Percentiles rank a stretch among this genome's conserved stretches.
Evolutionary conservation across 768 basidiomycete genomes (phyloP).

Genomic region (Leccinellum rugosiceps): DNA sequence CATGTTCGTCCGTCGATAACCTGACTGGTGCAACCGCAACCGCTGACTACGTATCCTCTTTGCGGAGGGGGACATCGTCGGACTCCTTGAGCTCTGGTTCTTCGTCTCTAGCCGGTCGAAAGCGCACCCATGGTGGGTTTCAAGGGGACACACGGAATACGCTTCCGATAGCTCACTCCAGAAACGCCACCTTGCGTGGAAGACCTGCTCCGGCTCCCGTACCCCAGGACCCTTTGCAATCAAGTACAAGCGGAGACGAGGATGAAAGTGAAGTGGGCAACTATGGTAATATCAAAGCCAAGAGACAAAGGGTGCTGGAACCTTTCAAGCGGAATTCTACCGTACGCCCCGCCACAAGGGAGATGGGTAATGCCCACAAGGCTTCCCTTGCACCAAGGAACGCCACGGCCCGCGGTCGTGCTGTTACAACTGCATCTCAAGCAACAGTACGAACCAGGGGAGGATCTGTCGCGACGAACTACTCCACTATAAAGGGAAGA

Average conservation of each 20-base stretch:
- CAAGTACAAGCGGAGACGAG: slow-evolving; percentile 24
- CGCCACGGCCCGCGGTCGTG: slow-evolving; percentile 7
- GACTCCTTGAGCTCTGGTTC: slow-evolving; percentile 41
- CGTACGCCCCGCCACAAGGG: slow-evolving; percentile 23
- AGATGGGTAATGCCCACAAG: slow-evolving; percentile 14
- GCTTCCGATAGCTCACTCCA: slow-evolving; percentile 8
- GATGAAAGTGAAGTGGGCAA: slow-evolving; percentile 12
- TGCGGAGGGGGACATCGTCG: slow-evolving; percentile 39
- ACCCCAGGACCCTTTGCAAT: slow-evolving; percentile 13
- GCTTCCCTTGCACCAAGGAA: slow-evolving; percentile 8
- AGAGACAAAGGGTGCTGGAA: slow-evolving; percentile 28
- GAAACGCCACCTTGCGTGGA: slow-evolving; percentile 29
- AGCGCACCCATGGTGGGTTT: slow-evolving; percentile 31
- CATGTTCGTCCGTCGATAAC: slow-evolving; percentile 26
- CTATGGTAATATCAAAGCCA: slow-evolving; percentile 10
- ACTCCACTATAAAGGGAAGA: slow-evolving; percentile 13
- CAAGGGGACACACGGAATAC: slow-evolving; percentile 3
- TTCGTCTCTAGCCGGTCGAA: slow-evolving; percentile 39
- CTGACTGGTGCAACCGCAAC: slow-evolving; percentile 37
- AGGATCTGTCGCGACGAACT: slow-evolving; percentile 8
- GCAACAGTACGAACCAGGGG: slow-evolving; percentile 6
- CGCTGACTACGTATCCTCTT: slow-evolving; percentile 35
- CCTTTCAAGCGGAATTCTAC: slow-evolving; percentile 25
- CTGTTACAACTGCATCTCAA: slow-evolving; percentile 9
- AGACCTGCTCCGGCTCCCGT: slow-evolving; percentile 5